Conservation (phyloP, 2,329 filamentous ascomycete species). For the Ophiostoma piceae region DNA sequence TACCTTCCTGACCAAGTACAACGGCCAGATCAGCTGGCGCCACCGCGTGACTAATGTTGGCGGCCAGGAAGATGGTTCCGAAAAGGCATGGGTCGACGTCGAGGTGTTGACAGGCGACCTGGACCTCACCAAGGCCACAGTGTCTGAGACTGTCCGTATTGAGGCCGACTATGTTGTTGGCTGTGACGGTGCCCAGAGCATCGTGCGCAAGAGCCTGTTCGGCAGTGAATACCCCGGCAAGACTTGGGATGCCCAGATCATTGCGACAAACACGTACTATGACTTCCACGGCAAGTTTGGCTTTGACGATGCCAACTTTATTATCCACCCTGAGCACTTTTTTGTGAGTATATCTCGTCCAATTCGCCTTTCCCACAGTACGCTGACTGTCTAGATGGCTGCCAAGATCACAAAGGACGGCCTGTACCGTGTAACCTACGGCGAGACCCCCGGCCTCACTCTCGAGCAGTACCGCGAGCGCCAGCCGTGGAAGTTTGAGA, state of each 20-base stretch:
- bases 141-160: slow-evolving; percentile 30
- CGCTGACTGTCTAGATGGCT: slow-evolving; percentile 42
- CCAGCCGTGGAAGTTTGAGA: slow-evolving; percentile 51
- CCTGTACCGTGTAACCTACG: slow-evolving; percentile 60
- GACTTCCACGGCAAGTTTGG: slow-evolving; percentile 50
- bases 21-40: slow-evolving; percentile 41
- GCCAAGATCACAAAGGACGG: slow-evolving; percentile 55
- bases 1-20: slow-evolving; percentile 35
- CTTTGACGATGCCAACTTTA: slow-evolving; percentile 54
- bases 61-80: slow-evolving; percentile 40
- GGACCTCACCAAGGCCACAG: not conserved
- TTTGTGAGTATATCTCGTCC: slow-evolving; percentile 26
- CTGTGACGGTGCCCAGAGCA: slow-evolving; percentile 50
- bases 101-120: slow-evolving; percentile 35
- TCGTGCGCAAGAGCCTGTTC: slow-evolving; percentile 46
- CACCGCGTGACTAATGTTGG: slow-evolving; percentile 44
- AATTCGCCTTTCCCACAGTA: not conserved
- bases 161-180: slow-evolving; percentile 52
- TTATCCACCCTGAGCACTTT: slow-evolving; percentile 57
- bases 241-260: slow-evolving; percentile 56
- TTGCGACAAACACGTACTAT: slow-evolving; percentile 61
- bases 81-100: slow-evolving; percentile 43
- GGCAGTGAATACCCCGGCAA: slow-evolving; percentile 54
- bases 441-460: slow-evolving; percentile 49
- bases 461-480: slow-evolving; percentile 49